phyloP scores from a whole-genome alignment of 1,284 basidiomycete genomes.

The Baeospora myosura region DNA sequence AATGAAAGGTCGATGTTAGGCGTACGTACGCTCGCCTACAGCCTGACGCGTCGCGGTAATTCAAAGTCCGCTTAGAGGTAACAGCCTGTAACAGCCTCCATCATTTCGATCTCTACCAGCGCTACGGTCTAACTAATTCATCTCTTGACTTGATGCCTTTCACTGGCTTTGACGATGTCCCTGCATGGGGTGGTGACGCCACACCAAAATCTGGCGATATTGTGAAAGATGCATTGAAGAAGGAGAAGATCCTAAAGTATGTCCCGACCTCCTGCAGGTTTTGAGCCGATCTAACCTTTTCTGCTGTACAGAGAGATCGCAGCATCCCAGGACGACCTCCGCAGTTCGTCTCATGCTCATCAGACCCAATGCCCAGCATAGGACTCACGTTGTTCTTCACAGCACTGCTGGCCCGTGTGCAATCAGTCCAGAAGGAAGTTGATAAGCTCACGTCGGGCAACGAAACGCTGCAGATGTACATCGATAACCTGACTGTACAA shows the following conservation, averaged over 20 bases:
- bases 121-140: not conserved
- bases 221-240: slow-evolving; percentile 65
- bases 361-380: not conserved
- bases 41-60: slow-evolving; percentile 20
- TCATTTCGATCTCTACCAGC: not conserved
- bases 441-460: slow-evolving; percentile 74
- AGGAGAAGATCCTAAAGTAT: slow-evolving; percentile 56
- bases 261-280: slow-evolving; percentile 21
- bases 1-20: slow-evolving; percentile 25
- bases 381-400: slow-evolving; percentile 6
- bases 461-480: slow-evolving; percentile 79
- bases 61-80: slow-evolving; percentile 20
- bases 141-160: slow-evolving; percentile 34
- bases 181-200: slow-evolving; percentile 37
- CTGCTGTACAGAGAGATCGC: slow-evolving; percentile 50
- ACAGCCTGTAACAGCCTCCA: not conserved
- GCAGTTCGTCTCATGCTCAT: slow-evolving; percentile 40
- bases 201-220: slow-evolving; percentile 47
- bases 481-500: slow-evolving; percentile 79
- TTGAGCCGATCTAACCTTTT: slow-evolving; percentile 22
- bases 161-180: slow-evolving; percentile 45
- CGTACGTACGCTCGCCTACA: slow-evolving; percentile 24
- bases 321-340: slow-evolving; percentile 67
- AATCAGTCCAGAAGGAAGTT: slow-evolving; percentile 64
- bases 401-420: slow-evolving; percentile 66